Evolutionary conservation across 495 filamentous ascomycete genomes (phyloP).

Genomic region (Podospora pseudopauciseta): DNA sequence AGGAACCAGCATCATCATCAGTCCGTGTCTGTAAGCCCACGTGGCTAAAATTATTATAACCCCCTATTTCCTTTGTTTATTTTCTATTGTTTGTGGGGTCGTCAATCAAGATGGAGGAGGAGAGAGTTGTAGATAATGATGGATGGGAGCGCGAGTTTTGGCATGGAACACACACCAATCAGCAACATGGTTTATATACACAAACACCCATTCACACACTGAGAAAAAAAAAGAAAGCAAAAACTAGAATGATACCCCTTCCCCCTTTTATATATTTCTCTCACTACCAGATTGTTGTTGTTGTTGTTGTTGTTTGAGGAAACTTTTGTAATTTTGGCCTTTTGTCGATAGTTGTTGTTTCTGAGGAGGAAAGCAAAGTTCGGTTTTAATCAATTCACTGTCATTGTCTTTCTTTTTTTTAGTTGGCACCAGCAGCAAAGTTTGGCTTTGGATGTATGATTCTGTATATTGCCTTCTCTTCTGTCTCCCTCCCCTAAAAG

Average conservation of each 20-base stretch:
- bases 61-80: conserved; percentile 26
- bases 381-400: not conserved
- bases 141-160: not conserved
- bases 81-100: conserved; percentile 15
- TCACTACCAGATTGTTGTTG: no score
- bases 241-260: conserved; percentile 33
- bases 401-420: not conserved
- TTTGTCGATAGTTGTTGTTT: conserved; percentile 4
- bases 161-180: not conserved
- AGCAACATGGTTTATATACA: not conserved
- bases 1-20: not conserved
- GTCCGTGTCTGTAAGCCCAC: not conserved
- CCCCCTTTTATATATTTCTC: not conserved
- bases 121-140: not conserved
- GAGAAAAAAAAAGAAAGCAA: conserved; percentile 6
- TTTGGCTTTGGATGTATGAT: not conserved
- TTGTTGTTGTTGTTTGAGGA: not conserved
- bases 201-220: not conserved
- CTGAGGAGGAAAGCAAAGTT: not conserved
- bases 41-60: not conserved
- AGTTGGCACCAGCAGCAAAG: not conserved
- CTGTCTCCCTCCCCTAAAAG: not conserved
- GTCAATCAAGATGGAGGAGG: conserved; percentile 7
- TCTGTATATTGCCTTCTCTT: not conserved
- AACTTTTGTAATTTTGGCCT: not conserved